Percentiles rank a stretch among this genome's conserved stretches.
phyloP scores from a whole-genome alignment of 1,284 basidiomycete species.

The Heliocybe sulcata region DNA sequence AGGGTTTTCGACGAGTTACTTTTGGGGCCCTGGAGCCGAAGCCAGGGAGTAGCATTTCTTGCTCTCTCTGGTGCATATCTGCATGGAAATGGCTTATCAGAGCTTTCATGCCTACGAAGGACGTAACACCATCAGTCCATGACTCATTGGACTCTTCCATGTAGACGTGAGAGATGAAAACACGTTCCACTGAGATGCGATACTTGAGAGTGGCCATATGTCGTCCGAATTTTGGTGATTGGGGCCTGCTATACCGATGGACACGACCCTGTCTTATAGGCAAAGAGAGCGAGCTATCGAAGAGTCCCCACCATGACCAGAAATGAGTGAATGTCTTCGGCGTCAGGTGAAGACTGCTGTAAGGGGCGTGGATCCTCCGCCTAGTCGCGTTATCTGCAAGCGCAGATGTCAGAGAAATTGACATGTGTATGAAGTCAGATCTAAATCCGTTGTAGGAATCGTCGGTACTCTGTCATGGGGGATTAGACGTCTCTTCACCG shows the following conservation, averaged over 20 bases:
- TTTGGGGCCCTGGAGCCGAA: constrained; percentile 42
- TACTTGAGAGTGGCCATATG: constrained; percentile 94
- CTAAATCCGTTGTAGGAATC: constrained; percentile 91
- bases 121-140: constrained; percentile 75
- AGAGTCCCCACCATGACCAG: constrained; percentile 88
- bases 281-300: constrained; percentile 74
- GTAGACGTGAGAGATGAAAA: constrained; percentile 89
- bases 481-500: not conserved
- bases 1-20: constrained; percentile 72
- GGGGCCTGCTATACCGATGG: constrained; percentile 64
- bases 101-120: constrained; percentile 81
- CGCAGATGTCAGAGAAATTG: constrained; percentile 74
- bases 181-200: constrained; percentile 68
- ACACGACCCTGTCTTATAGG: constrained; percentile 85
- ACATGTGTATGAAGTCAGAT: constrained; percentile 93
- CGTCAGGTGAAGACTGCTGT: constrained; percentile 83
- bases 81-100: constrained; percentile 78
- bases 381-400: constrained; percentile 17
- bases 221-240: constrained; percentile 85
- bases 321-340: constrained; percentile 89
- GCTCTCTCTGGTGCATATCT: constrained; percentile 90
- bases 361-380: constrained; percentile 15
- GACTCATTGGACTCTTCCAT: constrained; percentile 70
- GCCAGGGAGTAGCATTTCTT: constrained; percentile 60
- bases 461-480: constrained; percentile 29